Base-by-base conservation (phyloP, 2,329 filamentous ascomycete genomes). In the Chalaropsis thielavioides region DNA sequence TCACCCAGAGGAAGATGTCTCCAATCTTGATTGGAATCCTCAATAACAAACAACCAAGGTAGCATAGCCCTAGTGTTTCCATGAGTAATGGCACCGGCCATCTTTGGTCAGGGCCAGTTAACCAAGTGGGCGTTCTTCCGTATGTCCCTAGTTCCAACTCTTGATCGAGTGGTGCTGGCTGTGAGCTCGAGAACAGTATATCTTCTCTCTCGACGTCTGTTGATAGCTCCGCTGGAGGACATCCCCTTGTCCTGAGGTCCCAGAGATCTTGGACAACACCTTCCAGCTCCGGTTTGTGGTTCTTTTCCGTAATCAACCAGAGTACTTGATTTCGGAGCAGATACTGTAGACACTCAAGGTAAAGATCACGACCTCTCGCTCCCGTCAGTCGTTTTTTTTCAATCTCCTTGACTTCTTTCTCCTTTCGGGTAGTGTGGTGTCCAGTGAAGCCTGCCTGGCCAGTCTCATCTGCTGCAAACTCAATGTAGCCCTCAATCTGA, bases 211-310 rank as follows among this genome's bases (percentile, higher is more conserved):
- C 15, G 8, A 13, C 13, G 19, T 65, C 64, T 40, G 41, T 27
- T 10, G 54, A n/a, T 4, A 6, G n/a, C 10, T 63, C 43, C 13
- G 56, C 44, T 19, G 56, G 78, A 69, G 74, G 72, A 61, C 65
- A 75, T 22, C 75, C 76, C 44, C 81, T 75, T 1, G 80, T 77
- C 4, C 90, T 83, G 62, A 96, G 76, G 63, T 86, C 80, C 92
- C 94, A 99, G 15, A 99, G 80, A 72, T 96, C 91, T 66, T 85
- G 83, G 4, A 95, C 84, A 10, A 95, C 79, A 7, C 78, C 85
- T 78, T 95, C 90, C 13, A 96, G 79, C 70, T 95, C 87, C 3
- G 78, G 74, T 1, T 87, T 85, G 60, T 94, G 80, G 0, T 82
- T 81, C 72, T 85, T 85, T 5, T 80, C 77, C 24, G 82, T 76